Conservation (phyloP, 371 early-diverging fungal species). For the Syncephalastrum racemosum region DNA sequence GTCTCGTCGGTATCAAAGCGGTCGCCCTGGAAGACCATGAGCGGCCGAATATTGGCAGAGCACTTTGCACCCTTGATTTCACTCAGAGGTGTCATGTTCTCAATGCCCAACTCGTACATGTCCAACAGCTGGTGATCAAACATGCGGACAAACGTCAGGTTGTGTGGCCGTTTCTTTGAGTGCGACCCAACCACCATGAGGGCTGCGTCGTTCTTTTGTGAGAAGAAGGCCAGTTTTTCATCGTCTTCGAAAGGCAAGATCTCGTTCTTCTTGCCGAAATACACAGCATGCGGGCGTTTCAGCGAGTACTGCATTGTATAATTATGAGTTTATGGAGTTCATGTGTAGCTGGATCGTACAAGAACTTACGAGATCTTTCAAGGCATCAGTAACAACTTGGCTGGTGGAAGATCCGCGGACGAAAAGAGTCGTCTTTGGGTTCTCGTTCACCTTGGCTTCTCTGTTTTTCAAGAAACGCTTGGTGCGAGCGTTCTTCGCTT, state of each 20-base stretch:
- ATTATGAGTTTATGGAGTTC: no score
- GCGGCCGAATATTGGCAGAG: conserved; percentile 86
- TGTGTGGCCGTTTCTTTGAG: conserved; percentile 96
- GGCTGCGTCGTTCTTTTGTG: conserved; percentile 92
- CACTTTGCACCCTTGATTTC: conserved; percentile 80
- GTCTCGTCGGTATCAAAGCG: conserved; percentile 72
- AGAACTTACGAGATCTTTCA: conserved; percentile 81
- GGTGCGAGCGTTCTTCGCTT: conserved; percentile 82
- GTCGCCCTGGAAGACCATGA: conserved; percentile 90
- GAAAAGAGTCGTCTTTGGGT: conserved; percentile 87
- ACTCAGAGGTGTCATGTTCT: conserved; percentile 59
- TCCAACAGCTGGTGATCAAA: conserved; percentile 93
- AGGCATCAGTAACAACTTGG: conserved; percentile 78
- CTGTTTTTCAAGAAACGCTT: conserved; percentile 85
- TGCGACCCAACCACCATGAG: conserved; percentile 88
- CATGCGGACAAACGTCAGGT: conserved; percentile 85
- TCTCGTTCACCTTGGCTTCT: conserved; percentile 90
- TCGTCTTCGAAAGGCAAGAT: conserved; percentile 96
- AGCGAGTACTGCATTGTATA: conserved; percentile 70
- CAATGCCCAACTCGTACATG: conserved; percentile 93
- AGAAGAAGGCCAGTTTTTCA: conserved; percentile 87
- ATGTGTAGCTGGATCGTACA: not conserved
- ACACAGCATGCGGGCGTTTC: conserved; percentile 87
- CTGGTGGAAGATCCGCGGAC: conserved; percentile 88
- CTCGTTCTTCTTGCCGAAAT: conserved; percentile 92